Percentiles rank a stretch among this genome's conserved stretches.
Conservation (phyloP, 2,329 filamentous ascomycete species). For the Monosporascus ibericus region DNA sequence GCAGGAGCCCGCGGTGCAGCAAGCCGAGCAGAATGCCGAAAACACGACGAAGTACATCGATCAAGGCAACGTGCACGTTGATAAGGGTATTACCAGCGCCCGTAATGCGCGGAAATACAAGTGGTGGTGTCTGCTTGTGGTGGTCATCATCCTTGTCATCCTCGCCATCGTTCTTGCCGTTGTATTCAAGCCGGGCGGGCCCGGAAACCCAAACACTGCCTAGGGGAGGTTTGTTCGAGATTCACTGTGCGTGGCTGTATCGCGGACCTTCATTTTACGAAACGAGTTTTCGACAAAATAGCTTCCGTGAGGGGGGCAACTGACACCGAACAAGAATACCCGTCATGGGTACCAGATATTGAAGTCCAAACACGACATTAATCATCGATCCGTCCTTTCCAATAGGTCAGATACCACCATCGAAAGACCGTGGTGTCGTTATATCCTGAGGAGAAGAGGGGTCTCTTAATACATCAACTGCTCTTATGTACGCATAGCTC, state of each 20-base stretch:
- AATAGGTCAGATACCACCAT: neutral
- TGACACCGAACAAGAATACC: neutral
- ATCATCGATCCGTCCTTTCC: neutral
- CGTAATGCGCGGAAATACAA: conserved; percentile 67
- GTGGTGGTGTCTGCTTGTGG: conserved; percentile 69
- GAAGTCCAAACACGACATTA: neutral
- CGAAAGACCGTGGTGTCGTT: neutral
- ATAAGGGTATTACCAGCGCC: conserved; percentile 61
- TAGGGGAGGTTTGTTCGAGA: neutral
- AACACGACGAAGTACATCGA: conserved; percentile 61
- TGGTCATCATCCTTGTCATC: conserved; percentile 50
- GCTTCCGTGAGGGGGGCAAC: neutral
- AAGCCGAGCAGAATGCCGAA: conserved; percentile 59
- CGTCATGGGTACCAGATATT: neutral
- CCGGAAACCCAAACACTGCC: conserved; percentile 3
- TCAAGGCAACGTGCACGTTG: conserved; percentile 63
- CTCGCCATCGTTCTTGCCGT: conserved; percentile 50
- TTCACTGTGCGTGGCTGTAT: neutral
- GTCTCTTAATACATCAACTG: conserved; percentile 12
- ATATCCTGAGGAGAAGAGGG: neutral
- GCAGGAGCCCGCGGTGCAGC: conserved; percentile 59
- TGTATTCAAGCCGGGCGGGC: conserved; percentile 30
- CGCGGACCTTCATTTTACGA: neutral
- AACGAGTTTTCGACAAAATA: neutral
- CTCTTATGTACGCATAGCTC: conserved; percentile 14